phyloP scores from a whole-genome alignment of 352 stramenopile species.

The Globisporangium iwayamae region DNA sequence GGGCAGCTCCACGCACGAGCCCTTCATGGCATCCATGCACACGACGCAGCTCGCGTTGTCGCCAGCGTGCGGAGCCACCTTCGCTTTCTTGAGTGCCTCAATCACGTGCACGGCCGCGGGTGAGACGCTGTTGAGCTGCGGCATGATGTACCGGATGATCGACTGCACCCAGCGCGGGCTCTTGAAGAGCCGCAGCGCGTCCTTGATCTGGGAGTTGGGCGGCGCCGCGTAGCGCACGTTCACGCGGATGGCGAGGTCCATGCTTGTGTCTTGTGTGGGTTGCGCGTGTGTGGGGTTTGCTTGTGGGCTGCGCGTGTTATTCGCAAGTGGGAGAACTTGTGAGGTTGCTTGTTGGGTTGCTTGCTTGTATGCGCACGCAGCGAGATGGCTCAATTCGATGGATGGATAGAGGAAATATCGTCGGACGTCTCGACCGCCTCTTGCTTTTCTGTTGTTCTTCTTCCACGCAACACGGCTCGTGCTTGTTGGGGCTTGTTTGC shows the following conservation, averaged over 20 bases:
- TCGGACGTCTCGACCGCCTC: not conserved
- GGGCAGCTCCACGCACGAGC: slow-evolving; percentile 58
- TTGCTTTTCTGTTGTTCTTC: slow-evolving; percentile 10
- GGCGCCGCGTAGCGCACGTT: slow-evolving; percentile 86
- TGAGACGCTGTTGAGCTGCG: slow-evolving; percentile 82
- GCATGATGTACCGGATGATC: slow-evolving; percentile 90
- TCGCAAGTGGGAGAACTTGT: slow-evolving; percentile 8
- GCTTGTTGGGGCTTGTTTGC: not conserved
- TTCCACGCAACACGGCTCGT: not conserved
- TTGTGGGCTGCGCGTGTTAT: slow-evolving; percentile 1
- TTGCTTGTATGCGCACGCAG: not conserved
- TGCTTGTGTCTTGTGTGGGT: slow-evolving; percentile 17
- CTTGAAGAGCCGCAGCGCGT: slow-evolving; percentile 85
- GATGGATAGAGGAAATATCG: slow-evolving; percentile 11
- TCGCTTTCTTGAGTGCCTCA: slow-evolving; percentile 50
- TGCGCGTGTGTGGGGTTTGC: not conserved
- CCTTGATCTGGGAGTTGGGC: slow-evolving; percentile 85
- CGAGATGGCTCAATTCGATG: slow-evolving; percentile 9
- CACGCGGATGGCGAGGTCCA: slow-evolving; percentile 86
- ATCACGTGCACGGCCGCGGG: slow-evolving; percentile 60
- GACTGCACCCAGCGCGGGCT: slow-evolving; percentile 86
- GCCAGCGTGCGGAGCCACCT: slow-evolving; percentile 18
- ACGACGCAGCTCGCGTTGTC: slow-evolving; percentile 55
- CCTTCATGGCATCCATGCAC: slow-evolving; percentile 73
- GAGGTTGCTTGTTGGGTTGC: too few species aligned